Evolutionary conservation across 768 basidiomycete species (phyloP), one percentile per base, ranked within the genome.

Genomic region (Psilocybe tampanensis): DNA sequence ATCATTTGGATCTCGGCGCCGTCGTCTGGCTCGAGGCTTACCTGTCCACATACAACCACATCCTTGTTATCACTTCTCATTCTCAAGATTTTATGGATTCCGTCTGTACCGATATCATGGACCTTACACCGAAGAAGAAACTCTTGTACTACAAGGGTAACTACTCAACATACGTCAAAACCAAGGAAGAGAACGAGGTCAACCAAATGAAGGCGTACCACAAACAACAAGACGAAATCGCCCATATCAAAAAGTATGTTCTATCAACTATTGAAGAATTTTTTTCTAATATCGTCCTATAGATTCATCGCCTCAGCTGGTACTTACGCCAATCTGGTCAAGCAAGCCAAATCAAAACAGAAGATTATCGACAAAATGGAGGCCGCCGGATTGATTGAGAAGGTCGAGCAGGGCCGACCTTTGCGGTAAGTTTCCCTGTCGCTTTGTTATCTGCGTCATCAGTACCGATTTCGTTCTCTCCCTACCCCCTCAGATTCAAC

Each of bases 311-410:
- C 97, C 7, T 95, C 94, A n/a, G 96, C 96, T 33, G 96, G 96
- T 85, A 99, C 96, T 33, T 99, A 98, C 70, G 97, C 96, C 64
- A 99, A 99, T 74, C 85, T 99, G 63, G 96, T 99, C 66, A 93
- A 89, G 68, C 96, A 99, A 74, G 96, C 96, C 64, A 98, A 99
- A 78, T 98, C 95, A 49, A 99, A 99, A 73, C 96, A 99, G 75
- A 99, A 99, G 84, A 98, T 99, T 61, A 96, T 99, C 75, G 96
- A 99, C 82, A 99, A 99, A 85, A 99, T 99, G 96, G 97, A 99
- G 80, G 96, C 96, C 23, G 96, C 95, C 13, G 96, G 96, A 60
- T 82, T 99, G 42, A 83, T 99, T 69, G 94, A 99, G 74, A 94
- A 94, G 76, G 77, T 97, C 56, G 94, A 95, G 68, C 71, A 72